phyloP scores from a whole-genome alignment of 169 alveolate species.

The Eimeria sp. region DNA sequence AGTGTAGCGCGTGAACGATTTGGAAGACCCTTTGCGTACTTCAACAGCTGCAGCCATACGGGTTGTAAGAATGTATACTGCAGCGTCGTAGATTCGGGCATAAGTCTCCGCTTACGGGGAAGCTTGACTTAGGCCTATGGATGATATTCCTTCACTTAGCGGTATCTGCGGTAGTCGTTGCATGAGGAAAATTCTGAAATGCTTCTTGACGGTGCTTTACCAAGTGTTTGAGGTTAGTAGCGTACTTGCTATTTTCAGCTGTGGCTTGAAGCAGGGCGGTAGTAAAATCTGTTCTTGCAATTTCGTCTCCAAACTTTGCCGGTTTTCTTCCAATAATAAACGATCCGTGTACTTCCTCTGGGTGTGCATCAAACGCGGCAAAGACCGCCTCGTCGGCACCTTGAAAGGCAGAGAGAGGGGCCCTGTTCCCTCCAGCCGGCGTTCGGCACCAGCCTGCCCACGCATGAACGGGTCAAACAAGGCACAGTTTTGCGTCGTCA shows the following conservation, averaged over 20 bases:
- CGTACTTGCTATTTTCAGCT: not conserved
- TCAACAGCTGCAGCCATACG: not conserved
- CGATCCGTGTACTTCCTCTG: conserved; percentile 28
- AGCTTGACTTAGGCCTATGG: not conserved
- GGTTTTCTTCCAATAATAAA: conserved; percentile 37
- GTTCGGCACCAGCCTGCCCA: conserved; percentile 60
- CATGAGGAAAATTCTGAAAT: not conserved
- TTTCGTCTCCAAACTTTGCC: conserved; percentile 20
- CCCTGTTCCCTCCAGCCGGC: not conserved
- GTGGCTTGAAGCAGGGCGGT: not conserved
- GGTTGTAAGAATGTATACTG: not conserved
- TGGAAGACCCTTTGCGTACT: not conserved
- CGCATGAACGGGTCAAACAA: not conserved
- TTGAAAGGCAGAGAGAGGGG: conserved; percentile 27
- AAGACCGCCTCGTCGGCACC: conserved; percentile 37
- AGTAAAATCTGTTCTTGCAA: not conserved
- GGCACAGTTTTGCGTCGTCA: not conserved
- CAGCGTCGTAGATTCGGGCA: not conserved
- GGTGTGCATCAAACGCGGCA: conserved; percentile 46
- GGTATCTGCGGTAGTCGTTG: not conserved
- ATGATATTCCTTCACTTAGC: not conserved
- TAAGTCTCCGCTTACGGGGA: not conserved
- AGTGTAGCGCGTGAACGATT: not conserved
- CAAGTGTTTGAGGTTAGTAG: not conserved
- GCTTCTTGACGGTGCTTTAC: not conserved